Percentiles rank a stretch among this genome's conserved stretches.
Evolutionary conservation across 139 green algal genomes (phyloP).

Genomic region (Tetraselmis chui): DNA sequence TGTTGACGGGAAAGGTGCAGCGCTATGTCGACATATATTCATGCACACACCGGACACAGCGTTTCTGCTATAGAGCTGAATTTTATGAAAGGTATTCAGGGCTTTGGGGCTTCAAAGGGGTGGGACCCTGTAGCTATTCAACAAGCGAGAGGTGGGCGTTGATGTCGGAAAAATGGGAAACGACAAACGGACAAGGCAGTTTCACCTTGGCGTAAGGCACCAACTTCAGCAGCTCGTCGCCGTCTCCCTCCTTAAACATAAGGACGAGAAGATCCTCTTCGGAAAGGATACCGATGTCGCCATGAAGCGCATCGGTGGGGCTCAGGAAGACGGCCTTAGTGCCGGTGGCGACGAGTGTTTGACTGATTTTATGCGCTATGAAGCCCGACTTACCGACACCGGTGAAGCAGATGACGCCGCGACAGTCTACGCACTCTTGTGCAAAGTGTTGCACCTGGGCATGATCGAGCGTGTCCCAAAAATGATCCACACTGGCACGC

Average conservation of each 20-base stretch:
- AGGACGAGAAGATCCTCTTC: conserved; percentile 44
- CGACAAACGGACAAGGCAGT: no score
- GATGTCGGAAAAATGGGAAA: no score
- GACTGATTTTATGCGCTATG: conserved; percentile 60
- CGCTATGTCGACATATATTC: no score
- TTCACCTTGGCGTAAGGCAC: conserved; percentile 39
- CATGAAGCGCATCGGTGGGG: conserved; percentile 54
- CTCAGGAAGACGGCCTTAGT: conserved; percentile 55
- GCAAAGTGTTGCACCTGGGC: conserved; percentile 31
- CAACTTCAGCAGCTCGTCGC: conserved; percentile 51
- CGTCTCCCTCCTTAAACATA: conserved; percentile 46
- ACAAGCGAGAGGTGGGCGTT: no score
- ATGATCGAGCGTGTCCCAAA: not conserved
- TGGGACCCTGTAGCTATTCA: no score
- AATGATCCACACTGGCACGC: not conserved
- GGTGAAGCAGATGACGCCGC: conserved; percentile 51
- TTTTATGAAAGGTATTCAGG: no score
- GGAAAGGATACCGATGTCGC: conserved; percentile 52
- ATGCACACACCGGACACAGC: no score
- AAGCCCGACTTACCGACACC: conserved; percentile 62
- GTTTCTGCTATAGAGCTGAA: no score
- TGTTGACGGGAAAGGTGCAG: no score
- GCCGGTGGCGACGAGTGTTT: conserved; percentile 57
- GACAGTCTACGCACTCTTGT: conserved; percentile 32
- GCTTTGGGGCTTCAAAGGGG: no score